These are phyloP conservation scores for Silybum marianum DNA, from an alignment of 129 eudicot genomes.

Conservation along the genomic window DNA sequence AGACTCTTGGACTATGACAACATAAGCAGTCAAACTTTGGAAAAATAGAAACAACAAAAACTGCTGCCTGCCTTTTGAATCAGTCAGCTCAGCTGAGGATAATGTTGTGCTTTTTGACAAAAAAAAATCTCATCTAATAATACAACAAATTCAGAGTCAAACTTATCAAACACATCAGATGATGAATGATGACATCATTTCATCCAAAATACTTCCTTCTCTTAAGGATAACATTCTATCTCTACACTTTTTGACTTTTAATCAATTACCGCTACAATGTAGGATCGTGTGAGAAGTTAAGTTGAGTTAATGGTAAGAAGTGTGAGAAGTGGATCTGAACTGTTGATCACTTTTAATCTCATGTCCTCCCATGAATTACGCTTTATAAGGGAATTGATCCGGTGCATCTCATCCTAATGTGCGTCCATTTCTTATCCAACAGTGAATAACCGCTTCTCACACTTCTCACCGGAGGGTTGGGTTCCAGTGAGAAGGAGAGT, in stretches of 20 bases:
- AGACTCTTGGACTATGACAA: conserved; percentile 19
- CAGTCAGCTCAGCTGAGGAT: conserved; percentile 23
- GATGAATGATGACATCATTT: background rate
- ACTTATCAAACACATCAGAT: conserved; percentile 10
- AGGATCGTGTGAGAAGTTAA: too few species aligned
- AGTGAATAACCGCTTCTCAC: too few species aligned
- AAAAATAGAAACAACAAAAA: conserved; percentile 29
- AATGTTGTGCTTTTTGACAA: conserved; percentile 25
- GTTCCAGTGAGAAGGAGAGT: too few species aligned
- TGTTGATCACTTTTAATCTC: too few species aligned
- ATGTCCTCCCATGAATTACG: too few species aligned
- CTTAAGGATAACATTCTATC: conserved; percentile 17
- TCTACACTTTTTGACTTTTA: conserved; percentile 19
- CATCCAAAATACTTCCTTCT: background rate
- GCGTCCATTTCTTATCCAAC: too few species aligned
- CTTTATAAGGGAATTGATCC: too few species aligned
- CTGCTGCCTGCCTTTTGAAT: conserved; percentile 29
- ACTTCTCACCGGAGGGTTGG: too few species aligned
- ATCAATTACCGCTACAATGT: too few species aligned
- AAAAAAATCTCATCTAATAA: conserved; percentile 23
- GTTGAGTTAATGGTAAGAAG: too few species aligned
- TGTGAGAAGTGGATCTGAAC: too few species aligned
- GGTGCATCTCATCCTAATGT: too few species aligned
- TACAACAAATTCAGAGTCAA: conserved; percentile 26
- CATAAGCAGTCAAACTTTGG: conserved; percentile 32